Conservation (phyloP, 2,329 filamentous ascomycete genomes). For the Diaporthe destruens region DNA sequence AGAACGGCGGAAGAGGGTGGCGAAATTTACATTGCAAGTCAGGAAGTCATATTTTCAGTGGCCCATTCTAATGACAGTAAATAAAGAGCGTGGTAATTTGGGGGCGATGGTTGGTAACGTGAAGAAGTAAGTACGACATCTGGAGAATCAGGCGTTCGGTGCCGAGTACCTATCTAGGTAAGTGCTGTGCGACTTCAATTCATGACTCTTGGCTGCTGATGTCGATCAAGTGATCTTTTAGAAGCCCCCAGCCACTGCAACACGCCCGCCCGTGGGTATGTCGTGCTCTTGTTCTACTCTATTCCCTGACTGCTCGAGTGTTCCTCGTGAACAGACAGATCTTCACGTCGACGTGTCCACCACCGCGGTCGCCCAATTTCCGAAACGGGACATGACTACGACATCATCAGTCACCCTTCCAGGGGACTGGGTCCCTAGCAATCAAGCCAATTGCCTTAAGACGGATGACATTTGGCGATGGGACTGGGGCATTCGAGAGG, state of each 20-base stretch:
- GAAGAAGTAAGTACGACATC: neutral
- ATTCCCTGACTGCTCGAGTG: neutral
- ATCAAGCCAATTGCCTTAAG: slow-evolving; percentile 23
- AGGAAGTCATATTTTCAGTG: no score
- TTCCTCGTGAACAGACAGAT: neutral
- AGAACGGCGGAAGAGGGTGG: neutral
- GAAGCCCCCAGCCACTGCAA: neutral
- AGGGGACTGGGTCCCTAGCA: slow-evolving; percentile 11
- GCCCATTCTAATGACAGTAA: no score
- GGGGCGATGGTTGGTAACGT: neutral
- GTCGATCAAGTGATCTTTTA: slow-evolving; percentile 17
- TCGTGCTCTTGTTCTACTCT: neutral
- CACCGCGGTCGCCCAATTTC: neutral
- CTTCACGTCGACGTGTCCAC: neutral
- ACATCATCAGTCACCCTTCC: slow-evolving; percentile 2
- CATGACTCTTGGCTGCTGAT: neutral
- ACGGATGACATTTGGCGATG: slow-evolving; percentile 20
- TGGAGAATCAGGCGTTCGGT: neutral
- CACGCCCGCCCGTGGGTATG: neutral
- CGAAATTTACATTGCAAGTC: neutral
- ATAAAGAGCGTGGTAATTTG: neutral
- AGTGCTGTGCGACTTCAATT: slow-evolving; percentile 5
- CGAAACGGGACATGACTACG: slow-evolving; percentile 1
- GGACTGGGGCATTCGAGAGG: slow-evolving; percentile 7
- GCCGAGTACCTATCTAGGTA: no score